A percentile compares a stretch with the other conserved stretches of the same genome.
Conservation (phyloP, 257 asterid genomes). For the Primulina tabacum region DNA sequence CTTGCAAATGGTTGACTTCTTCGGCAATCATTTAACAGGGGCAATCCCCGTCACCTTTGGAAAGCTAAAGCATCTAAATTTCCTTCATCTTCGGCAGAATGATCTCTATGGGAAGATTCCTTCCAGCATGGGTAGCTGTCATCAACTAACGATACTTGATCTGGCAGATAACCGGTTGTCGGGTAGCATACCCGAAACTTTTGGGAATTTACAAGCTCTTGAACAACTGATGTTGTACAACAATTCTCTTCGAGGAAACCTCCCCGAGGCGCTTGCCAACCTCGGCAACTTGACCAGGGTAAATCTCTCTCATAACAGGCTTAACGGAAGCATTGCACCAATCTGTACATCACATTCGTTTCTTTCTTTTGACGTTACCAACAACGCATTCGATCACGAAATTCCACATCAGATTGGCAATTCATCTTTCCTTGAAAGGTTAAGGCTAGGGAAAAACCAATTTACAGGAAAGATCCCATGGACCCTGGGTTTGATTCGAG, state of each 20-base stretch:
- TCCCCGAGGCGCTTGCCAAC: conserved; percentile 53
- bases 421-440: conserved; percentile 66
- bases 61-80: conserved; percentile 54
- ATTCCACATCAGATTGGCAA: conserved; percentile 67
- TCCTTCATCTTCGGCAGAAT: conserved; percentile 79
- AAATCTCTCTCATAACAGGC: conserved; percentile 65
- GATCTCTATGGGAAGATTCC: conserved; percentile 80
- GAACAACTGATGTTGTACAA: conserved; percentile 80
- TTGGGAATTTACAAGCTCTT: conserved; percentile 60
- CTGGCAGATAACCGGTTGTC: conserved; percentile 80
- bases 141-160: conserved; percentile 55
- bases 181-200: conserved; percentile 62
- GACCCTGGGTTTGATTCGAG: conserved; percentile 56
- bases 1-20: conserved; percentile 77
- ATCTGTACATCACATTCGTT: conserved; percentile 58
- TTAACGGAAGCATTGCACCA: conserved; percentile 70
- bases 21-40: conserved; percentile 70
- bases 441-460: conserved; percentile 67
- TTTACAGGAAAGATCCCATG: conserved; percentile 71
- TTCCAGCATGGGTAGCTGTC: conserved; percentile 65
- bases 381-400: conserved; percentile 62
- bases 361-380: conserved; percentile 77
- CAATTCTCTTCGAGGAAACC: conserved; percentile 69
- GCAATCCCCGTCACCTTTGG: conserved; percentile 66
- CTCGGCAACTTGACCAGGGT: conserved; percentile 71